Conservation (phyloP, 2,329 filamentous ascomycete species). For the Fusarium succisae region DNA sequence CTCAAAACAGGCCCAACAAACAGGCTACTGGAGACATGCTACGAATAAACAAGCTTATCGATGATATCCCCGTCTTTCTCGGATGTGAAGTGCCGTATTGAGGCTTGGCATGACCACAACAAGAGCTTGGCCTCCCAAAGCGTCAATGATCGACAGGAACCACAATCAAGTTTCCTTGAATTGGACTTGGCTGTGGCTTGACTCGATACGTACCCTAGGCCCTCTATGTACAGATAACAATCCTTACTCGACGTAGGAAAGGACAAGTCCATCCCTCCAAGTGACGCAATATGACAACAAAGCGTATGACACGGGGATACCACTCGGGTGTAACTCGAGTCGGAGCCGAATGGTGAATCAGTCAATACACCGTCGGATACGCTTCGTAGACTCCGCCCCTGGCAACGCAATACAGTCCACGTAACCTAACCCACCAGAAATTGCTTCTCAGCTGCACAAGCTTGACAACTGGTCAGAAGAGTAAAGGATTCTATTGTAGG, state of each 20-base stretch:
- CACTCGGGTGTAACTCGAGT: background rate
- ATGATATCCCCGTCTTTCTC: slow-evolving; percentile 15
- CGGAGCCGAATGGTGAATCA: slow-evolving; percentile 9
- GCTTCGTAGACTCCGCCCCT: background rate
- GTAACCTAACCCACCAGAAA: background rate
- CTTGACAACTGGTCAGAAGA: background rate
- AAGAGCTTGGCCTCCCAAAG: background rate
- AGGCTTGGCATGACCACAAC: slow-evolving; percentile 19
- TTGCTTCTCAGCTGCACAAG: background rate
- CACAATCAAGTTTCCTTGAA: slow-evolving; percentile 14
- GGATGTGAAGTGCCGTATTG: slow-evolving; percentile 21
- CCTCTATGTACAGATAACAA: background rate
- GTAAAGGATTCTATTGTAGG: too few species aligned
- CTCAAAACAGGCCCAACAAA: slow-evolving; percentile 23
- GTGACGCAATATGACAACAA: slow-evolving; percentile 5
- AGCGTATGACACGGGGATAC: slow-evolving; percentile 2
- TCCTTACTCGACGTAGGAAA: background rate
- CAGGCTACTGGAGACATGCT: slow-evolving; percentile 25
- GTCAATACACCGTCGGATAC: background rate
- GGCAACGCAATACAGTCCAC: background rate
- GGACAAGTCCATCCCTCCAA: background rate
- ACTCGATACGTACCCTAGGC: background rate
- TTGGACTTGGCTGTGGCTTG: slow-evolving; percentile 12
- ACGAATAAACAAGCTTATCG: slow-evolving; percentile 31
- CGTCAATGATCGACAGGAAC: slow-evolving; percentile 23